These are phyloP conservation scores for Lentinula boryana DNA, from an alignment of 768 basidiomycete species.

Conservation along the genomic window DNA sequence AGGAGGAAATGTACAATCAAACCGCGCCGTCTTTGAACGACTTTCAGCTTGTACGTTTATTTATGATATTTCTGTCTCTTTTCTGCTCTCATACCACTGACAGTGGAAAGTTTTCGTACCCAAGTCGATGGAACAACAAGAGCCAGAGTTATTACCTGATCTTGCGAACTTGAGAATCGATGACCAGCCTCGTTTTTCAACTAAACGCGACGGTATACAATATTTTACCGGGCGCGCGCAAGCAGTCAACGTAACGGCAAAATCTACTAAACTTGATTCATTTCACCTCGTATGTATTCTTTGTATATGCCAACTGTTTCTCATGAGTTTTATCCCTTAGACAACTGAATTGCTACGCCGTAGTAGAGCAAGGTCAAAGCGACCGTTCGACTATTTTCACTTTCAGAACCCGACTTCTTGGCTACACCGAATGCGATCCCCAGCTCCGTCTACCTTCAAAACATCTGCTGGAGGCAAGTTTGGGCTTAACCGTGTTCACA, in stretches of 20 bases:
- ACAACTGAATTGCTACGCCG: neutral
- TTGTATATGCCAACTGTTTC: neutral
- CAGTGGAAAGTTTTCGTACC: neutral
- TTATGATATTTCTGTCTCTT: neutral
- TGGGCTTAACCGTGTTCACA: neutral
- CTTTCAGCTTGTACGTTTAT: neutral
- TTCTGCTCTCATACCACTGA: neutral
- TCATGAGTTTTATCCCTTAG: neutral
- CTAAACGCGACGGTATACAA: neutral
- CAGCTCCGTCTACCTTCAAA: neutral
- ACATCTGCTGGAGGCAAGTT: neutral
- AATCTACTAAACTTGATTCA: neutral
- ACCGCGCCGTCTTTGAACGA: neutral
- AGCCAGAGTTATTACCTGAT: neutral
- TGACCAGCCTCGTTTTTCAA: neutral
- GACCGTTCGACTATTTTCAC: neutral
- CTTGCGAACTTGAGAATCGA: neutral
- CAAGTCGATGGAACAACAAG: neutral
- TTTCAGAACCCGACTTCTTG: neutral
- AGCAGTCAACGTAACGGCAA: neutral
- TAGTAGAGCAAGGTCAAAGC: neutral
- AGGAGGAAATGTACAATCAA: neutral
- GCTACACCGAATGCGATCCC: neutral
- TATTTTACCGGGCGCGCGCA: neutral
- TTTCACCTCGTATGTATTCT: neutral